Evolutionary conservation across 1,139 yeast genomes (phyloP).

Genomic region (Pichia sp.): DNA sequence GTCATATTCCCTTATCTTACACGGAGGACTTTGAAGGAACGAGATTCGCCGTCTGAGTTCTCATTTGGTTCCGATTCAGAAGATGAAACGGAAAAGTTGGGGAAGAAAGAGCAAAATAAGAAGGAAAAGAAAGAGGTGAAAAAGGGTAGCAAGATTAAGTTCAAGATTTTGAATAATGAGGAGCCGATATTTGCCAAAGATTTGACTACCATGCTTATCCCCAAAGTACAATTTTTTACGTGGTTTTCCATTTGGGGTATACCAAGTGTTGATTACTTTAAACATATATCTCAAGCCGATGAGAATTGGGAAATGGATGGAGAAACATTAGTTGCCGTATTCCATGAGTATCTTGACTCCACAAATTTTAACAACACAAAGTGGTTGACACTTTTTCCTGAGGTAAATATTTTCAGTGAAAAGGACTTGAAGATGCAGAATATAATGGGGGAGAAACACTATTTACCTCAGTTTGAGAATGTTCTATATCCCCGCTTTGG

Average conservation of each 20-base stretch:
- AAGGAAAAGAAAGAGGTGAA: no score
- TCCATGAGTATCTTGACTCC: constrained; percentile 16
- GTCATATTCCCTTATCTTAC: constrained; percentile 30
- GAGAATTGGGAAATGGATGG: constrained; percentile 58
- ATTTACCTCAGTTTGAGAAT: constrained; percentile 44
- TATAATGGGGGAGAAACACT: constrained; percentile 43
- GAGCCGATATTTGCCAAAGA: constrained; percentile 20
- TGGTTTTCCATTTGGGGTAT: constrained; percentile 56
- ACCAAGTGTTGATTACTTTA: constrained; percentile 39
- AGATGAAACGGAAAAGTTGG: not conserved
- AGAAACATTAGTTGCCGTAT: constrained; percentile 23
- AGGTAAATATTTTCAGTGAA: constrained; percentile 57
- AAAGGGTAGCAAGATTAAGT: constrained; percentile 4
- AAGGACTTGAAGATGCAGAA: constrained; percentile 41
- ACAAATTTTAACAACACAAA: constrained; percentile 28
- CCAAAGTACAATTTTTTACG: constrained; percentile 46
- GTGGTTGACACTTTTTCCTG: constrained; percentile 65
- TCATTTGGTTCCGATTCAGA: constrained; percentile 1
- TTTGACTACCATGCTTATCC: constrained; percentile 27
- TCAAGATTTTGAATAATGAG: constrained; percentile 7
- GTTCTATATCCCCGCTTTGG: constrained; percentile 64
- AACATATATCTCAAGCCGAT: constrained; percentile 42
- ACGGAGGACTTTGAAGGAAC: constrained; percentile 5
- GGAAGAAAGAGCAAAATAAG: no score
- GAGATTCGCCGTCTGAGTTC: not conserved